A percentile compares a stretch with the other conserved stretches of the same genome.
These are phyloP conservation scores for Daldinia sp. DNA, from an alignment of 2,329 filamentous ascomycete genomes.

Conservation along the genomic window DNA sequence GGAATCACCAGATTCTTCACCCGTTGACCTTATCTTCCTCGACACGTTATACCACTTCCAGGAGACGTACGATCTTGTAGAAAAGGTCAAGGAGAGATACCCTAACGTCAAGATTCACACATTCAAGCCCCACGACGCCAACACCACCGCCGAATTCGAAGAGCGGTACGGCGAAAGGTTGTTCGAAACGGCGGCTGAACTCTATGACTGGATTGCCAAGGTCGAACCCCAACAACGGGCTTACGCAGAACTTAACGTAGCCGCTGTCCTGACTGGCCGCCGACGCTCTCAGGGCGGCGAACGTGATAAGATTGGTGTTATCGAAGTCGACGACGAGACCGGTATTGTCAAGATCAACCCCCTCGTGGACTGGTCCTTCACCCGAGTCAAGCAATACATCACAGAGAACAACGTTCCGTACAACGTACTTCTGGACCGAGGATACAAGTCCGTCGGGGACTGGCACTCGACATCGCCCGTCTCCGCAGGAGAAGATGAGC, in stretches of 20 bases:
- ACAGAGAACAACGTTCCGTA: conserved; percentile 88
- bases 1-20: conserved; percentile 66
- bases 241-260: conserved; percentile 85
- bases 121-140: conserved; percentile 83
- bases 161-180: conserved; percentile 80
- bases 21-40: conserved; percentile 78
- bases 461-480: conserved; percentile 97
- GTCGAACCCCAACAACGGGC: conserved; percentile 95
- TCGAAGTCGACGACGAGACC: conserved; percentile 88
- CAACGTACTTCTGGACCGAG: conserved; percentile 87
- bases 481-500: conserved; percentile 90
- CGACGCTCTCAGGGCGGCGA: conserved; percentile 92
- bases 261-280: conserved; percentile 90
- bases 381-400: conserved; percentile 88
- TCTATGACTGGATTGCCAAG: conserved; percentile 97
- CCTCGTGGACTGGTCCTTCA: conserved; percentile 91
- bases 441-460: conserved; percentile 98
- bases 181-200: conserved; percentile 85
- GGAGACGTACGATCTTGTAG: conserved; percentile 77
- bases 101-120: conserved; percentile 82
- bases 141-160: conserved; percentile 80
- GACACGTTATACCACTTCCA: conserved; percentile 85
- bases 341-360: conserved; percentile 98
- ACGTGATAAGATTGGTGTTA: conserved; percentile 86
- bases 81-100: conserved; percentile 79